phyloP scores from a whole-genome alignment of 345 rosid genomes.

The Bruguiera gymnorhiza region DNA sequence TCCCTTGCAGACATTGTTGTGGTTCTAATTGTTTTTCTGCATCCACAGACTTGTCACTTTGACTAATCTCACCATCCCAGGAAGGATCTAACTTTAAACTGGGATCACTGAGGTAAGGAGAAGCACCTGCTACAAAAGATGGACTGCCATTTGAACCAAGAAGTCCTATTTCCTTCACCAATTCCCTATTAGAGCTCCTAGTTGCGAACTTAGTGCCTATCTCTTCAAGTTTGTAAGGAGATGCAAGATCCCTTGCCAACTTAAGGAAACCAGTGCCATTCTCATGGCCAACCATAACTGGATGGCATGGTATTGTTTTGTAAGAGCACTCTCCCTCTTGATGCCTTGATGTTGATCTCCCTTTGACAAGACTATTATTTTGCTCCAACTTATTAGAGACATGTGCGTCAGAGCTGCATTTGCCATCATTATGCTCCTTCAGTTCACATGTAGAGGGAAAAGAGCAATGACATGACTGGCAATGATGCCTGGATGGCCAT shows the following conservation, averaged over 20 bases:
- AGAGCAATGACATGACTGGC: constrained; percentile 30
- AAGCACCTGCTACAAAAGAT: constrained; percentile 22
- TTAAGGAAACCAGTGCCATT: constrained; percentile 9
- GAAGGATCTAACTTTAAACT: constrained; percentile 19
- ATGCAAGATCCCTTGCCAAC: constrained; percentile 12
- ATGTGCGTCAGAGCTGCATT: constrained; percentile 14
- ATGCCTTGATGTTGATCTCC: constrained; percentile 1
- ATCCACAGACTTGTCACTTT: constrained; percentile 5
- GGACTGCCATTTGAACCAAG: constrained; percentile 38
- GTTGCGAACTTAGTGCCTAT: constrained; percentile 31
- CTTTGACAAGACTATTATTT: constrained; percentile 6
- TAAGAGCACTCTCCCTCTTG: constrained; percentile 15
- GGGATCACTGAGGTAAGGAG: constrained; percentile 32
- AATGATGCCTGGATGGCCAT: constrained; percentile 35
- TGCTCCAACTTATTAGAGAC: constrained; percentile 3
- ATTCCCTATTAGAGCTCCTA: constrained; percentile 28
- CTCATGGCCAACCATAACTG: constrained; percentile 14
- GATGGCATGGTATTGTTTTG: background rate
- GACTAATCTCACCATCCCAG: constrained; percentile 7
- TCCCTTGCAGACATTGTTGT: background rate
- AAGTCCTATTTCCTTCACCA: constrained; percentile 38
- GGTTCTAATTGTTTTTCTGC: background rate
- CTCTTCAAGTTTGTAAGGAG: constrained; percentile 32
- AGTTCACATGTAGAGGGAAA: constrained; percentile 22
- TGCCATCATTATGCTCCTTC: constrained; percentile 24